Evolutionary conservation across 371 early-diverging fungal genomes (phyloP), one percentile per base, ranked within the genome.

Genomic region (Mucor velutinosus): DNA sequence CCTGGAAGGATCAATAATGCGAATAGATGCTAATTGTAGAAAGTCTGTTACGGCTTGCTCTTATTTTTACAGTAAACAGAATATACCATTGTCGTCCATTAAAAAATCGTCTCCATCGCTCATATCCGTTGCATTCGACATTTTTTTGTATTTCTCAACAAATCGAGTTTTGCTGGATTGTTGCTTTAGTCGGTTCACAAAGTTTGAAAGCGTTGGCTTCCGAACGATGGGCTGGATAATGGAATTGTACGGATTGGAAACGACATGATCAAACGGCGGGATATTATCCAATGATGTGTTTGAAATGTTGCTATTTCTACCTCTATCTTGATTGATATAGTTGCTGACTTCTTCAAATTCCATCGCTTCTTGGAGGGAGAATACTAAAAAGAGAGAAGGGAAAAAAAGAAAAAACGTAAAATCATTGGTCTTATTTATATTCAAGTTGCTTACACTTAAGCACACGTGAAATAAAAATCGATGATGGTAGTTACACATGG

Each of bases 141-240:
- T 19, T n/a, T 58, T 67, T 25, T 67, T 67, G 35, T 67, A 67
- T 1, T 71, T 59, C 21, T 57, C 51, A 4, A 57, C 57, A 64
- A 72, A 67, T 11, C 68, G 57, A 29, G 67, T 64, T 33, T 60
- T 72, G 30, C 64, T 72, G 15, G 72, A 72, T 56, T 72, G 72
- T n/a, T 72, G 72, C 39, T 64, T 59, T 14, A 72, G 17, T 64
- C 51, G 45, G 33, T 67, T 60, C 5, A 72, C 68, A 27, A 72
- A 62, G 32, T 51, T 60, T 12, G 68, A 62, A 27, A 72, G 49
- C n/a, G 71, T 67, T 14, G 71, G 71, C 56, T 67, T 67, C 49
- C 60, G 19, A 11, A 56, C 30, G 10, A 62, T 21, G 32, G 47
- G 58, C 12, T 45, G 65, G 29, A 64, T 45, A 2, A 58, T 49